Percentiles rank a stretch among this genome's conserved stretches.
phyloP scores from a whole-genome alignment of 768 basidiomycete genomes.

The Coprinopsis sp. region DNA sequence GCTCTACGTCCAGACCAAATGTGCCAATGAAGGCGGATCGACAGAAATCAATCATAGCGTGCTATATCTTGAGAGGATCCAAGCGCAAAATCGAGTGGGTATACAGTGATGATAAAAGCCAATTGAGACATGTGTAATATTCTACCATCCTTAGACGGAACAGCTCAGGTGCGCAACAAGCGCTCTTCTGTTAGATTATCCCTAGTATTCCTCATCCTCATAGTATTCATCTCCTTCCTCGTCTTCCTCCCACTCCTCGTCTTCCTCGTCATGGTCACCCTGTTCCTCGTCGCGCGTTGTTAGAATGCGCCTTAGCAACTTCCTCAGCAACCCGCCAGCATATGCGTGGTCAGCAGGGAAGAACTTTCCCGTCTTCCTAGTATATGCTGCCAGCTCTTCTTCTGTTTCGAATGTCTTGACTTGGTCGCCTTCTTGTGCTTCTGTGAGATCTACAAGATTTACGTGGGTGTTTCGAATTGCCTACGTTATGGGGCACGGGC shows the following conservation, averaged over 20 bases:
- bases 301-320: slow-evolving; percentile 22
- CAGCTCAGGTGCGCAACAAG: too few relatives aligned
- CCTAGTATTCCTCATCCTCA: too few relatives aligned
- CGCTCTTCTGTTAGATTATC: too few relatives aligned
- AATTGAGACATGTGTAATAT: too few relatives aligned
- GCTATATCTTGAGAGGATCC: too few relatives aligned
- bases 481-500: background rate
- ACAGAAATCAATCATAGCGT: too few relatives aligned
- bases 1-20: too few relatives aligned
- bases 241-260: background rate
- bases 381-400: slow-evolving; percentile 24
- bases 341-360: slow-evolving; percentile 23
- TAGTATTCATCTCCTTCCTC: background rate
- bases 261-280: background rate
- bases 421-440: slow-evolving; percentile 2
- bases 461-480: slow-evolving; percentile 21
- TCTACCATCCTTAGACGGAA: too few relatives aligned
- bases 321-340: slow-evolving; percentile 24
- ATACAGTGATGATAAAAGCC: too few relatives aligned
- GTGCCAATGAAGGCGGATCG: too few relatives aligned
- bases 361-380: slow-evolving; percentile 16
- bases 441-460: slow-evolving; percentile 27
- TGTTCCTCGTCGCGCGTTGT: background rate
- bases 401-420: slow-evolving; percentile 19
- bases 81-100: too few relatives aligned